Evolutionary conservation across 345 rosid species (phyloP), one percentile per base, ranked within the genome.

Genomic region (Populus ilicifolia): DNA sequence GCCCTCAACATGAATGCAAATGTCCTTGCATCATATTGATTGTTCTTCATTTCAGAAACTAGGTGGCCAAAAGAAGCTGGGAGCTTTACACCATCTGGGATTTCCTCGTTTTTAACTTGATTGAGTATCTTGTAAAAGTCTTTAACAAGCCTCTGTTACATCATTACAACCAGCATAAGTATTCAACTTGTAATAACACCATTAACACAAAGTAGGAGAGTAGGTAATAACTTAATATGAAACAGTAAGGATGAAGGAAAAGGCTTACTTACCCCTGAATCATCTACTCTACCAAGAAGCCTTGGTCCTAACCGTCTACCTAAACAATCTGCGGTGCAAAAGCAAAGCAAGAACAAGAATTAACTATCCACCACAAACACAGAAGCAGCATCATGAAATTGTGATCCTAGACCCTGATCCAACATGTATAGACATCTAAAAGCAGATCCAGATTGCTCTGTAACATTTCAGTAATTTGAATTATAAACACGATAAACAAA

Each of bases 231-330:
- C 5, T 14, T 12, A 75, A 76, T 29, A 12, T 46, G 35, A 52
- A 29, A 72, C 8, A 62, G 23, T 73, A 8, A 6, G 17, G 11
- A n/a, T 4, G 35, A 68, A 74, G 39, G 65, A 69, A 69, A 80
- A 39, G 63, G 80, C 52, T 43, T 73, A 72, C 79, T 89, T 90
- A 94, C 98, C 93, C 83, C 96, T 74, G 99, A 94, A 87, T 89
- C 96, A 90, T 94, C 98, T 82, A 80, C 90, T 80, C 93, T 88
- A 65, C 96, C 92, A 48, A 96, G 97, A 89, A 96, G 84, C 87
- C 88, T 92, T 59, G 99, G 99, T 85, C 99, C 98, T 81, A 91
- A 86, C 77, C 97, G 93, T 87, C 99, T 89, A 74, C 99, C 99
- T 88, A 96, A 90, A 89, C 99, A 96, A 91, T 92, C 99, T 96